Evolutionary conservation across 495 filamentous ascomycete genomes (phyloP).

Genomic region (Xylaria palmicola): DNA sequence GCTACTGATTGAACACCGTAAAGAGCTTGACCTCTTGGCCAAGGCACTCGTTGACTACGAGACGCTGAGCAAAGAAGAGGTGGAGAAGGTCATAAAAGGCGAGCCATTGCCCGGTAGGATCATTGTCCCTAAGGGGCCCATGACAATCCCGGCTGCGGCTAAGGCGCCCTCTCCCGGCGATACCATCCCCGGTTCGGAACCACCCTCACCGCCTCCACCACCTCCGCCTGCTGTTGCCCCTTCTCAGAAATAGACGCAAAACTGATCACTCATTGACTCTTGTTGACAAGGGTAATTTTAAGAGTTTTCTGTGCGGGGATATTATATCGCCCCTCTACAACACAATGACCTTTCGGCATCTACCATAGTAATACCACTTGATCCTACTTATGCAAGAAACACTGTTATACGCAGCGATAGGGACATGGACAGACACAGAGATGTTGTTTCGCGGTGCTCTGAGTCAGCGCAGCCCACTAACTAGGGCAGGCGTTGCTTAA

Average conservation of each 20-base stretch:
- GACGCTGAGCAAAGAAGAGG: conserved; percentile 81
- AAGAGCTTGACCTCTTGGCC: conserved; percentile 83
- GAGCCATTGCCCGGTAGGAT: conserved; percentile 67
- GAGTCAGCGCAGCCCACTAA: too few relatives aligned
- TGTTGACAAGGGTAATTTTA: too few relatives aligned
- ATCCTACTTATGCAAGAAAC: too few relatives aligned
- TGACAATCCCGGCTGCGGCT: conserved; percentile 43
- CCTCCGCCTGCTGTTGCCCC: conserved; percentile 5
- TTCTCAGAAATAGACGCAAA: neutral
- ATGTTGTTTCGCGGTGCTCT: too few relatives aligned
- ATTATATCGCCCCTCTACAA: too few relatives aligned
- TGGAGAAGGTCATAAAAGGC: conserved; percentile 80
- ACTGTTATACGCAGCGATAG: too few relatives aligned
- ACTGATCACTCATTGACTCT: neutral
- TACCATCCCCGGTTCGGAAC: conserved; percentile 14
- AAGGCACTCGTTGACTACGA: conserved; percentile 93
- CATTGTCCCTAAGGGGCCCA: conserved; percentile 46
- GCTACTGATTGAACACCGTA: conserved; percentile 67
- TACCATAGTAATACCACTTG: too few relatives aligned
- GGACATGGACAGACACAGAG: too few relatives aligned
- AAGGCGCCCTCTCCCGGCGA: conserved; percentile 26
- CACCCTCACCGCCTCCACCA: conserved; percentile 20
- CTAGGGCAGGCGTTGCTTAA: too few relatives aligned
- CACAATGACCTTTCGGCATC: too few relatives aligned
- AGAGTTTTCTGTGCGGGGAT: too few relatives aligned